Base-by-base conservation (phyloP, 2,329 filamentous ascomycete genomes). In the Aspergillus awamori region DNA sequence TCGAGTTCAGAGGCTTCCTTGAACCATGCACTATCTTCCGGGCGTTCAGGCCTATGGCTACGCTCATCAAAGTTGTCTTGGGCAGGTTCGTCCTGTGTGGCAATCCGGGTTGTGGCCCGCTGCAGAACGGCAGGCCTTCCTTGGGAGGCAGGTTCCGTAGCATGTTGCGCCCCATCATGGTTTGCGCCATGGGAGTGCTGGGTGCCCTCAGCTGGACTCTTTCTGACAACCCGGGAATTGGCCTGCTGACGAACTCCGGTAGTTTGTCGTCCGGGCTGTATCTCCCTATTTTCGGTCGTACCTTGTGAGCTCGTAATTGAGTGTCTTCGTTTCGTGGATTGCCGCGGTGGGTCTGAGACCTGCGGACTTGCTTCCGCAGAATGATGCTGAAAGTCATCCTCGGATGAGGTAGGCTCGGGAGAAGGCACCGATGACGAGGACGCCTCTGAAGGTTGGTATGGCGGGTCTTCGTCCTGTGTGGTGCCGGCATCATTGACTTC, bases 1-100 rank as follows among this genome's bases (percentile, higher is more conserved):
- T 66, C 63, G 5, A 69, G 38, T 17, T 64, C 30, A 8, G 61
- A 62, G 1, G 69, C 70, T 36, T 65, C 54, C 52, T 64, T 59
- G 53, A 72, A 67, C 57, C 65, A 53, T 3, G 43, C 33, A 22
- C 20, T 53, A 17, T 54, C 39, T 3, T 55, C 49, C 30, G 43
- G 28, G 11, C 24, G 20, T 30, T 17, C 33, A n/a, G 24, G 22
- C 36, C 39, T 30, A 43, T 22, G 11, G n/a, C 10, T 24, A 45
- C 8, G 43, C 49, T 33, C 20, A 24, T 11, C 11, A 24, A 10
- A 10, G 10, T 45, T 22, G 10, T 24, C 41, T 6, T 8, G 20
- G 6, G 41, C 13, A 22, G 41, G 41, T 15, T 22, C 41, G 5
- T 24, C 41, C 22, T 13, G 41, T 3, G 8, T 13, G 41, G n/a